phyloP scores from a whole-genome alignment of 225 moss, liverwort and hornwort genomes.

The Thuidium tamariscinum region DNA sequence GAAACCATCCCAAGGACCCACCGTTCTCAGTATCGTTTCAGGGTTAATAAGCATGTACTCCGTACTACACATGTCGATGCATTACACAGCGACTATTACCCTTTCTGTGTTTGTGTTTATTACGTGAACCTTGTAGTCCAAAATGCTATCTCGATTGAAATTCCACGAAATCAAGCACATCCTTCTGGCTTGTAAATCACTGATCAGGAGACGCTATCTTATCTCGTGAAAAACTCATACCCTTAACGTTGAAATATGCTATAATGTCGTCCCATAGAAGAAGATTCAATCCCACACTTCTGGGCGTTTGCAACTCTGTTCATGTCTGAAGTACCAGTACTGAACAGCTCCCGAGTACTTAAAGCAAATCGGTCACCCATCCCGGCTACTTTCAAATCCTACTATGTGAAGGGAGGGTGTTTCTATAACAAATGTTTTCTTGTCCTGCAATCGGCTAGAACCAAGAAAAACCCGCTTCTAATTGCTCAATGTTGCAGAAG shows the following conservation, averaged over 20 bases:
- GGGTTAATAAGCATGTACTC: background rate
- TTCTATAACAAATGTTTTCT: background rate
- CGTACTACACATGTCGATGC: background rate
- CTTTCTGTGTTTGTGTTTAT: background rate
- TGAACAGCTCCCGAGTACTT: background rate
- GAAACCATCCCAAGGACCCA: no score
- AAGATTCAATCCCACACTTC: background rate
- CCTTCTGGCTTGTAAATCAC: background rate
- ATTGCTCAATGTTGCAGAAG: conserved; percentile 17
- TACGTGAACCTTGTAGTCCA: background rate
- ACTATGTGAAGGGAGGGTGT: background rate
- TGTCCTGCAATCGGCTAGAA: background rate
- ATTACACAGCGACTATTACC: background rate
- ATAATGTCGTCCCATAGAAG: background rate
- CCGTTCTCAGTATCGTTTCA: no score
- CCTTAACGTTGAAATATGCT: background rate
- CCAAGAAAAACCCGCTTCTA: background rate
- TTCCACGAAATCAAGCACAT: background rate
- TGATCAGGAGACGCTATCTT: background rate
- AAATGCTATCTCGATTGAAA: background rate
- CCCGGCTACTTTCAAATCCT: background rate
- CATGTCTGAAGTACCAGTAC: background rate
- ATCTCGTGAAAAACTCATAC: background rate
- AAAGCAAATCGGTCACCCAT: background rate
- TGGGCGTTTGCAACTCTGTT: background rate